Conservation (phyloP, 2,329 filamentous ascomycete species). For the Xylariaceae sp. region DNA sequence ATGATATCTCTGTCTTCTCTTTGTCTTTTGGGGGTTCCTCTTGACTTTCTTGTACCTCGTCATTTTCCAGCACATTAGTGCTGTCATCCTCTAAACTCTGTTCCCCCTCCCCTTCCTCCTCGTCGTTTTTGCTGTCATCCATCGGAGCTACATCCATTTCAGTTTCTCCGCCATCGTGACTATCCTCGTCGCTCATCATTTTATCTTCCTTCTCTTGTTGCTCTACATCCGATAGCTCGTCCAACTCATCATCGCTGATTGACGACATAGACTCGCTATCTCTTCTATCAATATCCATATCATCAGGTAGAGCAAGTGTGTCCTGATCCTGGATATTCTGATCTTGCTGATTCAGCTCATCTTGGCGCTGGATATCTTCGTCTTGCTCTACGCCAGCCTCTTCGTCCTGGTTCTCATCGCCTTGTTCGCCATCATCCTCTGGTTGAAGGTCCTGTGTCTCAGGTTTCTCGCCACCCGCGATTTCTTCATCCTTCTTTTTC, state of each 20-base stretch:
- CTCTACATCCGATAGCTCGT: conserved; percentile 60
- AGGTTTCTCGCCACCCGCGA: conserved; percentile 55
- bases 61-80: conserved; percentile 40
- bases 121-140: conserved; percentile 59
- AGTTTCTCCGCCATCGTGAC: conserved; percentile 52
- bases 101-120: conserved; percentile 63
- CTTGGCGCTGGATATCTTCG: conserved; percentile 60
- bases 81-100: conserved; percentile 50
- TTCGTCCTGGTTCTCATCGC: conserved; percentile 60
- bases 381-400: conserved; percentile 65
- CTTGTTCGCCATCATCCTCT: conserved; percentile 49
- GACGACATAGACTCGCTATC: conserved; percentile 60
- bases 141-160: conserved; percentile 50
- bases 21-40: conserved; percentile 42
- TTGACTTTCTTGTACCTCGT: conserved; percentile 42
- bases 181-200: conserved; percentile 46
- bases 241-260: conserved; percentile 61
- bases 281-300: conserved; percentile 80
- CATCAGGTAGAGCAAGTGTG: conserved; percentile 82
- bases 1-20: conserved; percentile 37
- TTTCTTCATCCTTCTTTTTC: conserved; percentile 68
- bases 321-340: conserved; percentile 83
- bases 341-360: conserved; percentile 66
- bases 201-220: conserved; percentile 52
- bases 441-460: conserved; percentile 63